These are phyloP conservation scores for Syzygium aromaticum DNA, from an alignment of 345 rosid species.

Conservation along the genomic window DNA sequence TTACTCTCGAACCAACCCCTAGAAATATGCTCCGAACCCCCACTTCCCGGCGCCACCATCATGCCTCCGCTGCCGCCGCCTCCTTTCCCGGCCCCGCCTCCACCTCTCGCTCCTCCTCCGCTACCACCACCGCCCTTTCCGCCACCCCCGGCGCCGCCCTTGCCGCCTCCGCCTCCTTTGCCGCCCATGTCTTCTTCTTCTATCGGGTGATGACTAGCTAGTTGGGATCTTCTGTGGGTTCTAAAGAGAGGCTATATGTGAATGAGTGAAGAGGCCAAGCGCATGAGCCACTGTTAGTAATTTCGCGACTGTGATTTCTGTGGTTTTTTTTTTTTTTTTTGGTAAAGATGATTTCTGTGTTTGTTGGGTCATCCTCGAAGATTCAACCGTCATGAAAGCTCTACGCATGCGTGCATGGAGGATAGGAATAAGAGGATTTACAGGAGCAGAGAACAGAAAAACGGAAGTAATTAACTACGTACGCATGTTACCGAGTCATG, in stretches of 20 bases:
- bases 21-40: neutral
- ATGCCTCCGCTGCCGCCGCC: neutral
- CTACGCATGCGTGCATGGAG: neutral
- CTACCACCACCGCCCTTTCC: neutral
- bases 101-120: neutral
- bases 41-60: neutral
- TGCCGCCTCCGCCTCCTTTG: neutral
- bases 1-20: neutral
- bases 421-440: neutral
- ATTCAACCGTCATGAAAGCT: neutral
- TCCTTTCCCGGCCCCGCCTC: neutral
- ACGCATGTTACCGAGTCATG: neutral
- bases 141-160: neutral
- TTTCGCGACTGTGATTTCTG: neutral
- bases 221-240: neutral
- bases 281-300: neutral
- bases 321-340: too few species aligned
- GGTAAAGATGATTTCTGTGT: neutral
- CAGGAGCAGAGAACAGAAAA: neutral
- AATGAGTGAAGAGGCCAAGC: neutral
- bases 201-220: neutral
- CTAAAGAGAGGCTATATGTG: neutral
- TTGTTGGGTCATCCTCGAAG: neutral
- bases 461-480: neutral
- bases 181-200: neutral